A percentile compares a stretch with the other conserved stretches of the same genome.
Evolutionary conservation across 371 early-diverging fungal genomes (phyloP).

Genomic region (Mortierella polycephala): DNA sequence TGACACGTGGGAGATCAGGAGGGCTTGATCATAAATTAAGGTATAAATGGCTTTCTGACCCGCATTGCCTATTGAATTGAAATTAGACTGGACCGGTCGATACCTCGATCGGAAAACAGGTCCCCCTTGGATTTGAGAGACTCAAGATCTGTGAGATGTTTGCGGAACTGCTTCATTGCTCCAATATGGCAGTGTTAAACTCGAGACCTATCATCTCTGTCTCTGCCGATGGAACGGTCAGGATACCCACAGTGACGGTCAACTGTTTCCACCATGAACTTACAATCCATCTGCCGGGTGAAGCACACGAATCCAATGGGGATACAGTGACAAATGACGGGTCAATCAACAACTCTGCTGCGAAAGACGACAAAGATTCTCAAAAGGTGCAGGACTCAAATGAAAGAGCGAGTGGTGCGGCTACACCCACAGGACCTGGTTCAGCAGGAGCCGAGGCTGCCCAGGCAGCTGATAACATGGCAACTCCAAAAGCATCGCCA

Average conservation of each 20-base stretch:
- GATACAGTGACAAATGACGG: too few species aligned
- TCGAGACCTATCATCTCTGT: constrained; percentile 42
- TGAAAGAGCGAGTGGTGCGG: background rate
- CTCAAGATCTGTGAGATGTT: constrained; percentile 94
- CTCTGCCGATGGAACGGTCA: constrained; percentile 50
- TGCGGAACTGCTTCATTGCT: constrained; percentile 93
- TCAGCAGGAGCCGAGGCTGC: background rate
- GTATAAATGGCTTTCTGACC: too few species aligned
- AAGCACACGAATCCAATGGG: background rate
- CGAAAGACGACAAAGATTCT: background rate
- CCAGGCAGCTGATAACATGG: background rate
- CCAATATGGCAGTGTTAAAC: constrained; percentile 82
- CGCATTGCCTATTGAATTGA: background rate
- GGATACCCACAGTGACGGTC: constrained; percentile 27
- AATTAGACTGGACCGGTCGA: constrained; percentile 61
- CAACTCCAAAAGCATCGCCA: constrained; percentile 26
- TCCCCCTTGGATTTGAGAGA: constrained; percentile 92
- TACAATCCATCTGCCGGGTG: background rate
- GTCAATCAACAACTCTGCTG: too few species aligned
- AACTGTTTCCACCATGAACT: background rate
- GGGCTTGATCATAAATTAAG: too few species aligned
- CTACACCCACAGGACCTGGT: constrained; percentile 1
- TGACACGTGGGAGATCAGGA: too few species aligned
- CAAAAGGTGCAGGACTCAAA: background rate
- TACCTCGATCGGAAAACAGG: constrained; percentile 73